A percentile compares a stretch with the other conserved stretches of the same genome.
Conservation (phyloP, 2,329 filamentous ascomycete genomes). For the Neonectria coccinea region DNA sequence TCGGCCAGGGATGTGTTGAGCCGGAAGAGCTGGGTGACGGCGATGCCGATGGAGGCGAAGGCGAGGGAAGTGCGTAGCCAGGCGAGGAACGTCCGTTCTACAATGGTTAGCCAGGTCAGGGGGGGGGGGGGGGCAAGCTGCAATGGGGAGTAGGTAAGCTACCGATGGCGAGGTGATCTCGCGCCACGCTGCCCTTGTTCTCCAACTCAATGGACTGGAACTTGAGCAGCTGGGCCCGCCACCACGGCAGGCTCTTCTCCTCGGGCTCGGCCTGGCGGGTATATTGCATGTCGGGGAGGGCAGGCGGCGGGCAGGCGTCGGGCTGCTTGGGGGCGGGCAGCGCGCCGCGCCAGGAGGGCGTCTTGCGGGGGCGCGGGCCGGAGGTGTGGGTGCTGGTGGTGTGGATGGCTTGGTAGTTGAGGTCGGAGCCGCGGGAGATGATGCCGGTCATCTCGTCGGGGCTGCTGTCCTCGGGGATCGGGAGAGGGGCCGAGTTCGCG, state of each 20-base stretch:
- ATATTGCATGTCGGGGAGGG: slow-evolving; percentile 29
- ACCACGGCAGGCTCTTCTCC: slow-evolving; percentile 58
- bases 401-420: slow-evolving; percentile 56
- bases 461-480: slow-evolving; percentile 40
- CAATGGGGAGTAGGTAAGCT: slow-evolving; percentile 22
- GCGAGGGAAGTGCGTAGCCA: slow-evolving; percentile 86
- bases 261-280: slow-evolving; percentile 36
- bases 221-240: slow-evolving; percentile 59
- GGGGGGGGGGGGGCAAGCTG: not conserved
- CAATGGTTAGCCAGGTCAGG: slow-evolving; percentile 15
- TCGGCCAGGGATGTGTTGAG: slow-evolving; percentile 74
- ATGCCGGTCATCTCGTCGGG: slow-evolving; percentile 59
- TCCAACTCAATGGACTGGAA: slow-evolving; percentile 79
- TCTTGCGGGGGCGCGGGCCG: slow-evolving; percentile 34
- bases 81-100: slow-evolving; percentile 86
- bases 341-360: slow-evolving; percentile 23
- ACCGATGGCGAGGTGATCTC: slow-evolving; percentile 86
- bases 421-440: slow-evolving; percentile 49
- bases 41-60: slow-evolving; percentile 86
- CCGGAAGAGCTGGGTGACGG: slow-evolving; percentile 85
- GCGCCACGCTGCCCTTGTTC: slow-evolving; percentile 86
- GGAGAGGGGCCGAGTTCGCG: slow-evolving; percentile 33
- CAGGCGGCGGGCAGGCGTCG: slow-evolving; percentile 19
- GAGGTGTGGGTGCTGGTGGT: slow-evolving; percentile 34
- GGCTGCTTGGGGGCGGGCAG: slow-evolving; percentile 26